Conservation (phyloP, 2,329 filamentous ascomycete genomes). For the Trichophyton schoenleinii region DNA sequence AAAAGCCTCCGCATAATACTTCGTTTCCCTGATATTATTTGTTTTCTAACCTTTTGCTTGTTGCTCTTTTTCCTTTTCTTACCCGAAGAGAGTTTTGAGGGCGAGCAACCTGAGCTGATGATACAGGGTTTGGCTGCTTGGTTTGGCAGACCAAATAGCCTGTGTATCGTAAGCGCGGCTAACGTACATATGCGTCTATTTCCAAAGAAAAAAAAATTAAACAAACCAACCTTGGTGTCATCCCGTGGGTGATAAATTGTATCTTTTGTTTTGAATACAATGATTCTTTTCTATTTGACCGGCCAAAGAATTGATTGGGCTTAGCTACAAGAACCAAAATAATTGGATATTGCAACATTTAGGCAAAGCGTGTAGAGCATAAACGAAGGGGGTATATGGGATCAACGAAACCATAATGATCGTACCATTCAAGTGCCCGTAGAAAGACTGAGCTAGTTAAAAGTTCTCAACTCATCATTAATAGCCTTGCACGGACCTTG, state of each 20-base stretch:
- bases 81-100: background rate
- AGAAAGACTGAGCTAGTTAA: background rate
- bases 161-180: background rate
- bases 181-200: constrained; percentile 2
- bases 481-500: background rate
- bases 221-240: background rate
- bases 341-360: background rate
- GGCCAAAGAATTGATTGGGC: background rate
- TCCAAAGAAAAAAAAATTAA: background rate
- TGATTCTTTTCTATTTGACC: background rate
- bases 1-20: background rate
- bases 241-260: background rate
- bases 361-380: background rate
- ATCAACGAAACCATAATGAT: background rate
- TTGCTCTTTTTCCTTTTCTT: background rate
- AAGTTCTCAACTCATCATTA: background rate
- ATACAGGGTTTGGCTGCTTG: background rate
- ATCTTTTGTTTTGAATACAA: background rate
- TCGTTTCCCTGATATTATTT: background rate
- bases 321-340: background rate
- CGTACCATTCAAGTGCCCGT: background rate
- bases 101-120: background rate
- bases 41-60: background rate
- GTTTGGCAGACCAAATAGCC: background rate
- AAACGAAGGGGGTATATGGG: background rate